Percentiles rank a stretch among this genome's conserved stretches.
These are phyloP conservation scores for Trypanosoma boissoni DNA, from an alignment of 208 protist genomes.

Conservation along the genomic window DNA sequence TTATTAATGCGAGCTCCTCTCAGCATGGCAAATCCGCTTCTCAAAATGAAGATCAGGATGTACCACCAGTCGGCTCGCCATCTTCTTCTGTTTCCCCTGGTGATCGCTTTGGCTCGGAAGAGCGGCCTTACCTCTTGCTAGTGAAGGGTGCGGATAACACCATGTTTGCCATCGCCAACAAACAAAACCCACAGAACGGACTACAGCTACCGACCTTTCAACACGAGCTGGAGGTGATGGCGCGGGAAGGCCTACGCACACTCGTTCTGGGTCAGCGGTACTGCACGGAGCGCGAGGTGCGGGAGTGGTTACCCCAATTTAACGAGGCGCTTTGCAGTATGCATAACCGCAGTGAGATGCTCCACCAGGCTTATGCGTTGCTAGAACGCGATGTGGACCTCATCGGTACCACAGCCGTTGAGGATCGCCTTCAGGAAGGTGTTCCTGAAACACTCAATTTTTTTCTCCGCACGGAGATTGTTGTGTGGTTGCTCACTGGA, in stretches of 20 bases:
- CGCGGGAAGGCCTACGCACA: slow-evolving; percentile 65
- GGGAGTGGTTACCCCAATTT: slow-evolving; percentile 56
- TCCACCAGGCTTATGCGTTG: slow-evolving; percentile 63
- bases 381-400: slow-evolving; percentile 85
- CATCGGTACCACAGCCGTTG: slow-evolving; percentile 92
- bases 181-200: slow-evolving; percentile 33
- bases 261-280: slow-evolving; percentile 66
- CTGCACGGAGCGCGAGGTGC: slow-evolving; percentile 49
- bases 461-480: slow-evolving; percentile 79
- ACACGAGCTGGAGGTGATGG: slow-evolving; percentile 46
- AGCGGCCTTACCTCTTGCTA: slow-evolving; percentile 65
- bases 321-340: slow-evolving; percentile 61
- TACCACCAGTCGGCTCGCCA: no score
- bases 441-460: slow-evolving; percentile 92
- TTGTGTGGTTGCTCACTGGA: slow-evolving; percentile 98
- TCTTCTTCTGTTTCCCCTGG: no score
- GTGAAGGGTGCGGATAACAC: slow-evolving; percentile 86
- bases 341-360: slow-evolving; percentile 43
- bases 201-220: slow-evolving; percentile 31
- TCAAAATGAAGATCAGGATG: no score
- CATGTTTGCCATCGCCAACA: slow-evolving; percentile 75
- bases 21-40: no score
- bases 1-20: no score
- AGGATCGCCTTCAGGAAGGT: slow-evolving; percentile 95
- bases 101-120: no score